A percentile compares a stretch with the other conserved stretches of the same genome.
These are phyloP conservation scores for Syzygium malaccense DNA, from an alignment of 441 rosid genomes.

Conservation along the genomic window DNA sequence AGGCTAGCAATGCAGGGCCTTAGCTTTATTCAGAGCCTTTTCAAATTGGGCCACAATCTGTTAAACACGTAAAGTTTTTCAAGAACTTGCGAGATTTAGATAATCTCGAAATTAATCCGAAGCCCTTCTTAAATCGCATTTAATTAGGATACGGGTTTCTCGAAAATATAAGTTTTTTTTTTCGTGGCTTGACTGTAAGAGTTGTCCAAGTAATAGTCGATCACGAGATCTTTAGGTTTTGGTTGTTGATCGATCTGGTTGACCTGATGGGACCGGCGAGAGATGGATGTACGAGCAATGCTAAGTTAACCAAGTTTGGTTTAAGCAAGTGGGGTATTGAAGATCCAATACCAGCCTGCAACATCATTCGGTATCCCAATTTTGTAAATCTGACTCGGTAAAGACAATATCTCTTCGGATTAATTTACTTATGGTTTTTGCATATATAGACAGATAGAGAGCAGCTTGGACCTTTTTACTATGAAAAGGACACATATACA, in stretches of 20 bases:
- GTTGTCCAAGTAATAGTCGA: not conserved
- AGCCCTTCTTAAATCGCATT: not conserved
- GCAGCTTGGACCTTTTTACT: not conserved
- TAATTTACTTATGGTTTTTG: not conserved
- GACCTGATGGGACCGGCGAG: not conserved
- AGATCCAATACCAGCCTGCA: not conserved
- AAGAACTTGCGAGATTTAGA: not conserved
- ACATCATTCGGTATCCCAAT: not conserved
- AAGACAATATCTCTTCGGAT: not conserved
- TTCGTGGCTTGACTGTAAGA: not conserved
- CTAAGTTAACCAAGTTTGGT: not conserved
- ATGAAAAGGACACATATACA: not conserved
- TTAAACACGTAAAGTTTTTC: not conserved
- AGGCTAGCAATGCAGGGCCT: not conserved
- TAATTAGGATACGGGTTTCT: not conserved
- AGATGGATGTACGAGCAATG: not conserved
- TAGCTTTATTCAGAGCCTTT: not conserved
- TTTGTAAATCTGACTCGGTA: too few species aligned
- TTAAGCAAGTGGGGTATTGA: not conserved
- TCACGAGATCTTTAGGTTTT: not conserved
- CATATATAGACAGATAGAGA: not conserved
- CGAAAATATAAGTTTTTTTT: not conserved
- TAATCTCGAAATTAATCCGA: not conserved
- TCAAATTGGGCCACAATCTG: not conserved
- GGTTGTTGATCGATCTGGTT: not conserved